Evolutionary conservation across 805 yeast species (phyloP).

Genomic region (Starmera amethionina): DNA sequence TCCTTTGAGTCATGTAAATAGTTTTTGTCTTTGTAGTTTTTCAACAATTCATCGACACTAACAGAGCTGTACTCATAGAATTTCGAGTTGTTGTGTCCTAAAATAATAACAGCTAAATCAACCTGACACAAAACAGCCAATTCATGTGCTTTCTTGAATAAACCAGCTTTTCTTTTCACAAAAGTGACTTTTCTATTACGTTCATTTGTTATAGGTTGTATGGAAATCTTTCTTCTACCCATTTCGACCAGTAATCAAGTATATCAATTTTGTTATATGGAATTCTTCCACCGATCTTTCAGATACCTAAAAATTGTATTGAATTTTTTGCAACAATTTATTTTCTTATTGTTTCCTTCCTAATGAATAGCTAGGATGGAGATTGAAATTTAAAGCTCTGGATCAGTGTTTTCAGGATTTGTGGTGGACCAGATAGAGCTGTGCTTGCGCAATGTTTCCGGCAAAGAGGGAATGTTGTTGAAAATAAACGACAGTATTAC

Average conservation of each 20-base stretch:
- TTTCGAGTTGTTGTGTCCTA: conserved; percentile 68
- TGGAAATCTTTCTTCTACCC: conserved; percentile 97
- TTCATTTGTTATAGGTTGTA: conserved; percentile 84
- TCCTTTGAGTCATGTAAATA: conserved; percentile 47
- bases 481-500: too few relatives aligned
- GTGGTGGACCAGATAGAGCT: too few relatives aligned
- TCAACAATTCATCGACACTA: conserved; percentile 42
- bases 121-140: conserved; percentile 85
- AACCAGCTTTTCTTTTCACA: conserved; percentile 88
- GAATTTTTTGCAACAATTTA: too few relatives aligned
- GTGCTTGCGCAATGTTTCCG: too few relatives aligned
- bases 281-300: too few relatives aligned
- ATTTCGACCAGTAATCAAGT: conserved; percentile 25
- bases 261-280: too few relatives aligned
- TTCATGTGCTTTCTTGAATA: conserved; percentile 57
- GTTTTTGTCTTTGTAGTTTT: conserved; percentile 23
- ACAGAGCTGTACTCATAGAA: conserved; percentile 79
- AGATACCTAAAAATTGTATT: too few relatives aligned
- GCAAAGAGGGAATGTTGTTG: too few relatives aligned
- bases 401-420: too few relatives aligned
- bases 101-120: conserved; percentile 81
- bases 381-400: too few relatives aligned
- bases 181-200: conserved; percentile 81
- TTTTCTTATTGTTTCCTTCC: too few relatives aligned
- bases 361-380: too few relatives aligned